Evolutionary conservation across 2,329 filamentous ascomycete species (phyloP).

Genomic region (Hortaea werneckii): DNA sequence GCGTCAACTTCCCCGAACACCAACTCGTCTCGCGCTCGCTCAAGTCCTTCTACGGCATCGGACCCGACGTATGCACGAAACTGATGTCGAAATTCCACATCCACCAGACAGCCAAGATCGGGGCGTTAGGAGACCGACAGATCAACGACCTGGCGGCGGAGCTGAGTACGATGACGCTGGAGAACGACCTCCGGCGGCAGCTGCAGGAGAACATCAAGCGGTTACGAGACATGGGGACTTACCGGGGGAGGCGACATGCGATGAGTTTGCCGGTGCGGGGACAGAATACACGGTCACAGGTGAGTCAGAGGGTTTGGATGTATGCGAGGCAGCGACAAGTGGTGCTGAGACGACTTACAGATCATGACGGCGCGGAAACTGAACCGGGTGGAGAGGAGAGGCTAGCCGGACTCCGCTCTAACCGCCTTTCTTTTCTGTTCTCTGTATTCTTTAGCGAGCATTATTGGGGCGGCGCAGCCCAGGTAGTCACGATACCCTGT

Average conservation of each 20-base stretch:
- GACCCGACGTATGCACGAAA: slow-evolving; percentile 55
- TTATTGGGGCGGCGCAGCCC: background rate
- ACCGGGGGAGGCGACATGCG: slow-evolving; percentile 80
- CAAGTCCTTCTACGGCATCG: slow-evolving; percentile 77
- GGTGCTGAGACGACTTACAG: slow-evolving; percentile 26
- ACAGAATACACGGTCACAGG: slow-evolving; percentile 74
- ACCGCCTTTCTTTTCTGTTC: background rate
- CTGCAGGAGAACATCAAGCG: slow-evolving; percentile 77
- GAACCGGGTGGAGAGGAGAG: slow-evolving; percentile 48
- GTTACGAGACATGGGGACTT: slow-evolving; percentile 81
- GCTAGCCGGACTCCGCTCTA: slow-evolving; percentile 8
- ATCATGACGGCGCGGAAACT: slow-evolving; percentile 49
- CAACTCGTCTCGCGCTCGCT: slow-evolving; percentile 64
- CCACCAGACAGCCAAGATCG: slow-evolving; percentile 70
- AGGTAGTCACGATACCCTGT: slow-evolving; percentile 1
- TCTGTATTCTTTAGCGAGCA: slow-evolving; percentile 2
- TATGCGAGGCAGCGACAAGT: background rate
- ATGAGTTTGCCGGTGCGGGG: slow-evolving; percentile 87
- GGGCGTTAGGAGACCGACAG: slow-evolving; percentile 62
- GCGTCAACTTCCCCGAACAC: slow-evolving; percentile 73
- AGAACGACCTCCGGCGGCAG: slow-evolving; percentile 71
- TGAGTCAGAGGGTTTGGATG: slow-evolving; percentile 21
- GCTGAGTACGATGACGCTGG: slow-evolving; percentile 83
- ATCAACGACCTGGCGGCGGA: slow-evolving; percentile 75
- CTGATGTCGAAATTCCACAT: slow-evolving; percentile 87